phyloP scores from a whole-genome alignment of 495 filamentous ascomycete genomes.

The Daldinia decipiens region DNA sequence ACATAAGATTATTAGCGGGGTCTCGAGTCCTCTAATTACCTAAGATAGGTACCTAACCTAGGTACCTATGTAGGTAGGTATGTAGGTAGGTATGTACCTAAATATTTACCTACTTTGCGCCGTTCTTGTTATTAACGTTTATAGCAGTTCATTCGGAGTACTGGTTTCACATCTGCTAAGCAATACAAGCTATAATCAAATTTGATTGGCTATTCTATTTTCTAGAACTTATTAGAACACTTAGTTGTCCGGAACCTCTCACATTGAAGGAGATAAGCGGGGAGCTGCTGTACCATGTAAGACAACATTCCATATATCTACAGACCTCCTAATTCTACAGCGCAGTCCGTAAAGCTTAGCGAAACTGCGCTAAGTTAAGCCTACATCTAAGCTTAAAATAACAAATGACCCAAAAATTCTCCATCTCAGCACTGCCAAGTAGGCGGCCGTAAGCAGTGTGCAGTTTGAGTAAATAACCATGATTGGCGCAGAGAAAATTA shows the following conservation, averaged over 20 bases:
- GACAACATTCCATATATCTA: background rate
- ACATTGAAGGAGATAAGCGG: background rate
- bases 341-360: background rate
- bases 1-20: constrained; percentile 2
- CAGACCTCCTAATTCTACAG: background rate
- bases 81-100: too few relatives aligned
- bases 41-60: too few relatives aligned
- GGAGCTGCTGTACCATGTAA: background rate
- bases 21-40: background rate
- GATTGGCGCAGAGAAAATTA: background rate
- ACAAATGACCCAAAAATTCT: background rate
- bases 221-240: background rate
- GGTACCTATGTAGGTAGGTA: too few relatives aligned
- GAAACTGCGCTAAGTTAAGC: background rate
- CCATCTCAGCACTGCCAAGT: background rate
- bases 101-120: too few relatives aligned
- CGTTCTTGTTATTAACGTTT: background rate
- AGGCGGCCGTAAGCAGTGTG: background rate
- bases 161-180: background rate
- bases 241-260: background rate
- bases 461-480: background rate
- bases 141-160: background rate
- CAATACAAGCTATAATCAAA: background rate
- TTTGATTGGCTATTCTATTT: background rate
- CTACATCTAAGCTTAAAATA: constrained; percentile 1